phyloP scores from a whole-genome alignment of 1,284 basidiomycete species.

The Sanghuangporus sanghuang region DNA sequence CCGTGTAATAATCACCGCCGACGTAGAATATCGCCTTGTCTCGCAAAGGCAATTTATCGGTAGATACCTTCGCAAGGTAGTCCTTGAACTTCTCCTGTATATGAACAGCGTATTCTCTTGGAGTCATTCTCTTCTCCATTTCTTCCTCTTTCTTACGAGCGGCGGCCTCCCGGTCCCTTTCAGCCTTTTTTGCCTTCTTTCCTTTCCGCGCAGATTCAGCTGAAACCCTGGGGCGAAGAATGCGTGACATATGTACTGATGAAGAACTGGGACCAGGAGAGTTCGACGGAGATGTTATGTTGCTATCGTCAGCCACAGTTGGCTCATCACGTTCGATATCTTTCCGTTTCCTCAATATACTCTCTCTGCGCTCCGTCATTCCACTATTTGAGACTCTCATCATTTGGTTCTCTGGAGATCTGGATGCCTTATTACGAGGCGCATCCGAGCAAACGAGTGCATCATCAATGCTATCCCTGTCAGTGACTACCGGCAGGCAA shows the following conservation, averaged over 20 bases:
- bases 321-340: neutral
- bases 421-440: neutral
- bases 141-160: slow-evolving; percentile 11
- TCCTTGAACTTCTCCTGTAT: slow-evolving; percentile 13
- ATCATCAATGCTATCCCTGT: neutral
- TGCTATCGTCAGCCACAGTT: neutral
- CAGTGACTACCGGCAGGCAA: neutral
- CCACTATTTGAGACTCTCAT: neutral
- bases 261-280: neutral
- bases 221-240: neutral
- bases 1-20: slow-evolving; percentile 50
- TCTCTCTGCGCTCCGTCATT: neutral
- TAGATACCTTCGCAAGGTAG: slow-evolving; percentile 3
- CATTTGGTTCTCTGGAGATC: neutral
- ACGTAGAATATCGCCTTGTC: slow-evolving; percentile 53
- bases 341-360: slow-evolving; percentile 3
- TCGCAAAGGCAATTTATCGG: slow-evolving; percentile 35
- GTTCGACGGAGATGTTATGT: slow-evolving; percentile 14
- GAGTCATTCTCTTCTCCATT: slow-evolving; percentile 17
- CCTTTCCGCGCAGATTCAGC: slow-evolving; percentile 2
- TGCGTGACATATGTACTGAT: neutral
- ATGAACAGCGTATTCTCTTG: slow-evolving; percentile 13
- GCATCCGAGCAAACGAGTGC: neutral
- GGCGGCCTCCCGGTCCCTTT: slow-evolving; percentile 1
- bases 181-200: slow-evolving; percentile 6